Base-by-base conservation (phyloP, 495 filamentous ascomycete species). In the Talaromyces trachyspermus region DNA sequence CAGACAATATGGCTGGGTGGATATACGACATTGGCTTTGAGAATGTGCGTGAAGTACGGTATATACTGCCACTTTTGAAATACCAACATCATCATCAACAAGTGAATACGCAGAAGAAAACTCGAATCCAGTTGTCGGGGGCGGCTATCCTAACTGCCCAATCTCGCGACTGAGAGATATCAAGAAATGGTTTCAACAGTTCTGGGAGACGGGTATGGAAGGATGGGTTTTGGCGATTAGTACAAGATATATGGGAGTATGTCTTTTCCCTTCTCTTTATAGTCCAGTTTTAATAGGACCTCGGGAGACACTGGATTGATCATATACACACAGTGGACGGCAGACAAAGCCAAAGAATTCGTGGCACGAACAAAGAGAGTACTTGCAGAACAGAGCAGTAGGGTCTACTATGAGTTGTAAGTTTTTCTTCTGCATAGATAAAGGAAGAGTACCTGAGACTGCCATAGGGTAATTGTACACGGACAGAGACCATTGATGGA, bases 31-130 rank as follows among this genome's bases (percentile, higher is more conserved):
- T 49, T 19, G 68, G 68, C 1, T 73, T 68, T 56, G 48, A 32
- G 1, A 63, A 68, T 56, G 56, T 69, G 9, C 44, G 50, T 1
- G 60, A 66, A 53, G 61, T 22, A 70, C 68, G 63, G 68, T 71
- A 2, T 23, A 54, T 54, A 11, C 32, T 44, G 26, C 42, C 42
- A 2, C 42, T 23, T 14, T 7, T 27, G 12, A 19, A 30, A 14
- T 7, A 12, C 5, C 8, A n/a, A n/a, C n/a, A n/a, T n/a, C n/a
- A n/a, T n/a, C n/a, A n/a, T n/a, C n/a, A n/a, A n/a, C n/a, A n/a
- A n/a, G n/a, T n/a, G 25, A 27, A 22, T 40, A 2, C 7, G 9
- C 5, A 23, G 37, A 15, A 44, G n/a, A 9, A 33, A 60, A 33
- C 10, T 10, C 23, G 20, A 8, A 12, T 46, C n/a, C n/a, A n/a